These are phyloP conservation scores for Byssochlamys sp. DNA, from an alignment of 2,329 filamentous ascomycete species.

Conservation along the genomic window DNA sequence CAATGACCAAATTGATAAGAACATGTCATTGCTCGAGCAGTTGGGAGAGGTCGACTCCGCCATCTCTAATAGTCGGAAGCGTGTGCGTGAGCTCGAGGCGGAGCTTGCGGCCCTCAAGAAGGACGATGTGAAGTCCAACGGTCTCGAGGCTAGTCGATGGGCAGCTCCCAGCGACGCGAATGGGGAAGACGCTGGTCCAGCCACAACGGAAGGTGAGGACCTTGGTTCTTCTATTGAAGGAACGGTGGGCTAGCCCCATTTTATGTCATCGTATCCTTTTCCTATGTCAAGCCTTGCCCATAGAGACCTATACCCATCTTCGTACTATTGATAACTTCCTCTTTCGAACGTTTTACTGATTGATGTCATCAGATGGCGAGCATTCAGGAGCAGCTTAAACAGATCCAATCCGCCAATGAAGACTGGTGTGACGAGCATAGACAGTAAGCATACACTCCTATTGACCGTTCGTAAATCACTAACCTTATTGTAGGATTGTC, in stretches of 20 bases:
- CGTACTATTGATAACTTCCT: constrained; percentile 6
- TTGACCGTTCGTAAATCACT: constrained; percentile 2
- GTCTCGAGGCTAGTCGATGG: constrained; percentile 34
- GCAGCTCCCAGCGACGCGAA: constrained; percentile 23
- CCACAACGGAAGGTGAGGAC: constrained; percentile 37
- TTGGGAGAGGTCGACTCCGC: constrained; percentile 30
- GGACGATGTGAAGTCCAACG: constrained; percentile 20
- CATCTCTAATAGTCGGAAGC: constrained; percentile 26
- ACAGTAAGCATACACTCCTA: constrained; percentile 22
- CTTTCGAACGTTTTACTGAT: constrained; percentile 13
- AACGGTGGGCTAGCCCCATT: constrained; percentile 39
- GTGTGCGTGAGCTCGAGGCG: constrained; percentile 30
- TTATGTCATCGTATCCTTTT: constrained; percentile 13
- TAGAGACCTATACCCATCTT: neutral
- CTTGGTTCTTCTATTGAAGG: constrained; percentile 39
- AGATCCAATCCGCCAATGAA: constrained; percentile 36
- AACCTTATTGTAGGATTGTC: constrained; percentile 22
- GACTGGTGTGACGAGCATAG: constrained; percentile 36
- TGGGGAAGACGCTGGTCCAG: constrained; percentile 25
- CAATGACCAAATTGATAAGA: constrained; percentile 33
- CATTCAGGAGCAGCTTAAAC: constrained; percentile 38
- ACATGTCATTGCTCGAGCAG: constrained; percentile 30
- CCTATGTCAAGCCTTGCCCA: neutral
- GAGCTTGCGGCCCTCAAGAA: constrained; percentile 28
- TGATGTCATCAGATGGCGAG: constrained; percentile 35